Percentiles rank a stretch among this genome's conserved stretches.
Evolutionary conservation across 73 alveolate species (phyloP).

Genomic region (Durusdinium trenchii): DNA sequence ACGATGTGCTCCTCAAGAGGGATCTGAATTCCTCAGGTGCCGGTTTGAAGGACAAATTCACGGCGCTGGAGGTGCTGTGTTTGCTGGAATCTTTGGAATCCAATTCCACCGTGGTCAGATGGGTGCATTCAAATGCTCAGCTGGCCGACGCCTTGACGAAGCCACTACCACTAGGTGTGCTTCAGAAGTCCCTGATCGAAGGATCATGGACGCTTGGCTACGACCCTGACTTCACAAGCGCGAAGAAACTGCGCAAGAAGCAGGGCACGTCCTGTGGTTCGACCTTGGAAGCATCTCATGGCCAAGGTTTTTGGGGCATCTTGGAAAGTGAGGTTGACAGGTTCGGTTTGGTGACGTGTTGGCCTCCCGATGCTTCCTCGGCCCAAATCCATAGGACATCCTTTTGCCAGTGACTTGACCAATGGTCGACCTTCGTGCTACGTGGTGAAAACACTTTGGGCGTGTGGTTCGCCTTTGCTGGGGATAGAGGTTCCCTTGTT

Average conservation of each 20-base stretch:
- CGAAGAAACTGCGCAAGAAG: too few species aligned
- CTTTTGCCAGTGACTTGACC: too few species aligned
- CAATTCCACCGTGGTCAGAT: not conserved
- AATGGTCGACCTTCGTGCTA: too few species aligned
- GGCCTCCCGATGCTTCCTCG: too few species aligned
- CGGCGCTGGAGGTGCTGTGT: not conserved
- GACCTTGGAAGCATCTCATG: not conserved
- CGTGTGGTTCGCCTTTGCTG: too few species aligned
- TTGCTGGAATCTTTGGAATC: not conserved
- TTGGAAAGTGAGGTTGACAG: too few species aligned
- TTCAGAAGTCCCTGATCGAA: not conserved
- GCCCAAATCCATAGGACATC: too few species aligned
- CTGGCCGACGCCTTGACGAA: not conserved
- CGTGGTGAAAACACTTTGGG: too few species aligned
- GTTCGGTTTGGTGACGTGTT: too few species aligned
- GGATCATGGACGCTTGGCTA: not conserved
- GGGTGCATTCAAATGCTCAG: conserved; percentile 1
- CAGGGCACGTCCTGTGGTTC: too few species aligned
- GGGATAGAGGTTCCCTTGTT: too few species aligned
- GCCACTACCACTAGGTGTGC: not conserved
- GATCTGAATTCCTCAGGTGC: not conserved
- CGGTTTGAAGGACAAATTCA: not conserved
- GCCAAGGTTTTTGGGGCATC: conserved; percentile 23
- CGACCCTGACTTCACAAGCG: not conserved
- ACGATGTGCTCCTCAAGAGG: not conserved